Conservation (phyloP, 1,139 yeast species). For the Suhomyces panamericanus region DNA sequence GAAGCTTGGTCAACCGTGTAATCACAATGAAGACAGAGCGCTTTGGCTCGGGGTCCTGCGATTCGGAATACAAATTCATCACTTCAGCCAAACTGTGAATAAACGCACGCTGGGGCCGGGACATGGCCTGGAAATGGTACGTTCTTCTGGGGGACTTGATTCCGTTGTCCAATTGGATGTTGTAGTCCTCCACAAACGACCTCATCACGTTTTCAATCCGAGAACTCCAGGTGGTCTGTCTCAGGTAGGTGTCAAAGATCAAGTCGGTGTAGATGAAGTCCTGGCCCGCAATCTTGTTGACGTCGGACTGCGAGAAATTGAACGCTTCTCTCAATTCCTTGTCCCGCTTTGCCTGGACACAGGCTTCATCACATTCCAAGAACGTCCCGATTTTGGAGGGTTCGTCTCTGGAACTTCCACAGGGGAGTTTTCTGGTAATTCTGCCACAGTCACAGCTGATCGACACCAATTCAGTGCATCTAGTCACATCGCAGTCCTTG, state of each 20-base stretch:
- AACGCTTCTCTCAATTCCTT: constrained; percentile 65
- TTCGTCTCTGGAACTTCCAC: constrained; percentile 49
- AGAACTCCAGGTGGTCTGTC: constrained; percentile 64
- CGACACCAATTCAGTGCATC: constrained; percentile 51
- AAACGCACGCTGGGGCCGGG: constrained; percentile 64
- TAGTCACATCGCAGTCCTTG: constrained; percentile 35
- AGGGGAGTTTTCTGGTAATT: constrained; percentile 42
- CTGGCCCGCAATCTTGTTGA: constrained; percentile 17
- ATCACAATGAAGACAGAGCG: constrained; percentile 65
- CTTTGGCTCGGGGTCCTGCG: constrained; percentile 81
- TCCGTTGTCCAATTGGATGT: constrained; percentile 19
- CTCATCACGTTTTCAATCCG: constrained; percentile 57
- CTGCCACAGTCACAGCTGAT: constrained; percentile 69
- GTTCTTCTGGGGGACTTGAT: constrained; percentile 22
- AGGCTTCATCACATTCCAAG: constrained; percentile 68
- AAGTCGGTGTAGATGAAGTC: constrained; percentile 43
- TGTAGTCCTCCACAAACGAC: constrained; percentile 44
- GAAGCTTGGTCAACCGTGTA: constrained; percentile 35
- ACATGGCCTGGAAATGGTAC: constrained; percentile 74
- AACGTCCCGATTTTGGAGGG: constrained; percentile 32
- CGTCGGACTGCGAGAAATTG: constrained; percentile 28
- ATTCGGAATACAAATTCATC: constrained; percentile 62
- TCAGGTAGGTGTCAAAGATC: constrained; percentile 43
- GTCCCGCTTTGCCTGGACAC: constrained; percentile 62
- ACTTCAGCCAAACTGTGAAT: constrained; percentile 65